Percentiles rank a stretch among this genome's conserved stretches.
These are phyloP conservation scores for Penicillium turbatum DNA, from an alignment of 495 filamentous ascomycete genomes.

Conservation along the genomic window DNA sequence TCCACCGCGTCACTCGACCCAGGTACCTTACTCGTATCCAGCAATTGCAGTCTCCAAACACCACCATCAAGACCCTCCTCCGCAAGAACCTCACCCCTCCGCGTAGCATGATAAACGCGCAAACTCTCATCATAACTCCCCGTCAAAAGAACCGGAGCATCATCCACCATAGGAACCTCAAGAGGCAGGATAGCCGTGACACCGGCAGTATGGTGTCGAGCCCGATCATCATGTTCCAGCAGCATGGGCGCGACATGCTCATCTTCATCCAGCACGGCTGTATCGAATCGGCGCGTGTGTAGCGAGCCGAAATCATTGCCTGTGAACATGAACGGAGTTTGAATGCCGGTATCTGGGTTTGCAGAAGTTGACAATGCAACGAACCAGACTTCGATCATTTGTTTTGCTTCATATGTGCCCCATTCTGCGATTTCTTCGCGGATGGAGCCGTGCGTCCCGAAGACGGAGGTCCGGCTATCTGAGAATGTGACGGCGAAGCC, in stretches of 20 bases:
- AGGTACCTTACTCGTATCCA: conserved; percentile 28
- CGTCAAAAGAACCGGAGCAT: conserved; percentile 61
- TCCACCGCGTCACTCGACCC: conserved; percentile 1
- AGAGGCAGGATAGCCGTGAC: conserved; percentile 84
- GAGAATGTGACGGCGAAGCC: conserved; percentile 64
- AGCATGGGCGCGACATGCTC: conserved; percentile 19
- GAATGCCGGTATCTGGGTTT: neutral
- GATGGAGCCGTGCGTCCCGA: conserved; percentile 28
- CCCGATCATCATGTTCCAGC: conserved; percentile 34
- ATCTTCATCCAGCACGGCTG: conserved; percentile 14
- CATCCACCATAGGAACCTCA: conserved; percentile 30
- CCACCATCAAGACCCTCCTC: conserved; percentile 74
- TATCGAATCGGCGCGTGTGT: conserved; percentile 31
- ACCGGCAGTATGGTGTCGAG: conserved; percentile 65
- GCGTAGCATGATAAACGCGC: conserved; percentile 54
- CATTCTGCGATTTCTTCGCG: conserved; percentile 20
- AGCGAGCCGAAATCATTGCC: conserved; percentile 35
- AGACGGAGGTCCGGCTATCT: conserved; percentile 54
- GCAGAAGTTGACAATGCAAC: conserved; percentile 29
- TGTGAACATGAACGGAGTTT: conserved; percentile 34
- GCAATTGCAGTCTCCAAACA: conserved; percentile 79
- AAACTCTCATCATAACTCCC: conserved; percentile 91
- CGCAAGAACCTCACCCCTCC: conserved; percentile 43
- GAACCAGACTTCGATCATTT: conserved; percentile 46
- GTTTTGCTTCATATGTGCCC: conserved; percentile 30